Evolutionary conservation across 73 alveolate genomes (phyloP).

Genomic region (Symbiodinium natans): DNA sequence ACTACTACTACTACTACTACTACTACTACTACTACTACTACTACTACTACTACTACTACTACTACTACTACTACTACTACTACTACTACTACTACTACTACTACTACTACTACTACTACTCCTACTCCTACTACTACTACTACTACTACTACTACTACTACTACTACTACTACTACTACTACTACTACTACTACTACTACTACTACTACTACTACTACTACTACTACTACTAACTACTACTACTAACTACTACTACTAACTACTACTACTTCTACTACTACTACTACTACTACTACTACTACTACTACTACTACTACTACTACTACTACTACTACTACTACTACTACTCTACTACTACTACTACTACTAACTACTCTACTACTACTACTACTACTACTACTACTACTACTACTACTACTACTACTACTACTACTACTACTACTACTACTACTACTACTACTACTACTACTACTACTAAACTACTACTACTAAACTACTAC

Average conservation of each 20-base stretch:
- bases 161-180: background rate
- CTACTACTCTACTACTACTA: too few relatives aligned
- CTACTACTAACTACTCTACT: too few relatives aligned
- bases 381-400: background rate
- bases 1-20: background rate
- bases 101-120: background rate
- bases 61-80: background rate
- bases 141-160: background rate
- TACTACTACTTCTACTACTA: too few relatives aligned
- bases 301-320: background rate
- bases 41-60: background rate
- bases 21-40: background rate
- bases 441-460: background rate
- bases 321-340: background rate
- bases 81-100: background rate
- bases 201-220: background rate
- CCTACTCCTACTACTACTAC: too few relatives aligned
- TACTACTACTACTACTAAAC: too few relatives aligned
- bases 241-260: too few relatives aligned
- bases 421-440: background rate
- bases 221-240: too few relatives aligned
- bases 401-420: background rate
- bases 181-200: background rate
- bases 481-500: too few relatives aligned
- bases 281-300: background rate